Evolutionary conservation across 2,329 filamentous ascomycete species (phyloP).

Genomic region (Rhinocladiella similis): DNA sequence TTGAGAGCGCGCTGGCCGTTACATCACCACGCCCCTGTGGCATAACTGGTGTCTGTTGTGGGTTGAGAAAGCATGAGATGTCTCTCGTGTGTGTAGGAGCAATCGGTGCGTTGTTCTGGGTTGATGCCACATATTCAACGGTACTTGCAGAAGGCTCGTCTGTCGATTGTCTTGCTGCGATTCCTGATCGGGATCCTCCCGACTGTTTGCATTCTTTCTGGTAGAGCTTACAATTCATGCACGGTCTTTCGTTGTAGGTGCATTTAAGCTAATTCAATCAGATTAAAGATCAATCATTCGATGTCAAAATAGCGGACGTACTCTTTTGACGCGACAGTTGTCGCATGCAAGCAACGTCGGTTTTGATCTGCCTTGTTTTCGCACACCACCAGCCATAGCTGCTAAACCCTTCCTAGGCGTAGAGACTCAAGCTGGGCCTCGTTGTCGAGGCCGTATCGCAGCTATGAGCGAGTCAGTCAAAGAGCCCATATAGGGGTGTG

Average conservation of each 20-base stretch:
- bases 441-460: too few relatives aligned
- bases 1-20: too few relatives aligned
- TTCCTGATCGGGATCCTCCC: not conserved
- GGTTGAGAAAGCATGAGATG: too few relatives aligned
- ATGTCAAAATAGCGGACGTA: not conserved
- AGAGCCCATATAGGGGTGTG: too few relatives aligned
- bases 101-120: not conserved
- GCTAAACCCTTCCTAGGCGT: too few relatives aligned
- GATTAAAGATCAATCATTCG: not conserved
- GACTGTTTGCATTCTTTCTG: conserved; percentile 1
- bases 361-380: not conserved
- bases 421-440: too few relatives aligned
- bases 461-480: too few relatives aligned
- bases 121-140: not conserved
- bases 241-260: conserved; percentile 2
- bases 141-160: not conserved
- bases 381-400: too few relatives aligned
- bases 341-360: not conserved
- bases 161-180: not conserved
- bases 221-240: conserved; percentile 5
- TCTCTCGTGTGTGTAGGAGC: not conserved
- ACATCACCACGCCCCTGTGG: not conserved
- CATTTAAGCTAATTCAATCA: not conserved
- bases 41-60: too few relatives aligned
- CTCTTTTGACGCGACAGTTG: conserved; percentile 3